These are phyloP conservation scores for Salix arbutifolia DNA, from an alignment of 345 rosid genomes.

Conservation along the genomic window DNA sequence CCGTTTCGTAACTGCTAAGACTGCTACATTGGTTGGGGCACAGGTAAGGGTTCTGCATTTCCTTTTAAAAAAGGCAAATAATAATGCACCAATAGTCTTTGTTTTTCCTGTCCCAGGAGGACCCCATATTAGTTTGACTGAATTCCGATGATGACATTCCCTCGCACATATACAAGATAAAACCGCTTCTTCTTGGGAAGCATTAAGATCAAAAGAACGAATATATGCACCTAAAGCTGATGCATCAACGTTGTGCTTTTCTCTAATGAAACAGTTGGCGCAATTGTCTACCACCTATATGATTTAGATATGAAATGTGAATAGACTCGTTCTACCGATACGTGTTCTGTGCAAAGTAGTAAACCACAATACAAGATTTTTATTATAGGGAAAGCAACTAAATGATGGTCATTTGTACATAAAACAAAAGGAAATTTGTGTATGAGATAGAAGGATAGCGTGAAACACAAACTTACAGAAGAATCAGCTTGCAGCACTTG, in stretches of 20 bases:
- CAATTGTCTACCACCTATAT: slow-evolving; percentile 2
- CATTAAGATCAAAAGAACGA: neutral
- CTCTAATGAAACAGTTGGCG: neutral
- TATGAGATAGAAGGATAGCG: neutral
- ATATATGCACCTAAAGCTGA: slow-evolving; percentile 2
- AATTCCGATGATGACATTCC: slow-evolving; percentile 5
- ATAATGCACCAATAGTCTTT: slow-evolving; percentile 3
- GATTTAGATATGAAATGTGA: neutral
- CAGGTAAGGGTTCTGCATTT: slow-evolving; percentile 19
- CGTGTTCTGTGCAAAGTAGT: neutral
- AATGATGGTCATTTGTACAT: no score
- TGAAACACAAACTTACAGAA: neutral
- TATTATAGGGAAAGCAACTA: no score
- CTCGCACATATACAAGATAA: neutral
- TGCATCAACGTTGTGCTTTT: neutral
- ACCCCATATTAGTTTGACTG: slow-evolving; percentile 17
- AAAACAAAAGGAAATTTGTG: no score
- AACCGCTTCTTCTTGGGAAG: neutral
- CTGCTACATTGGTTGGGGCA: slow-evolving; percentile 19
- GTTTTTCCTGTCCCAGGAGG: slow-evolving; percentile 26
- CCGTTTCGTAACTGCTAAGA: slow-evolving; percentile 3
- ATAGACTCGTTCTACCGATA: neutral
- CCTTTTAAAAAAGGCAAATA: slow-evolving; percentile 1
- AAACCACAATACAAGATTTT: no score
- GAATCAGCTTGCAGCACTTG: neutral